A percentile compares a stretch with the other conserved stretches of the same genome.
phyloP scores from a whole-genome alignment of 1,284 basidiomycete genomes.

The Kwoniella shivajii region DNA sequence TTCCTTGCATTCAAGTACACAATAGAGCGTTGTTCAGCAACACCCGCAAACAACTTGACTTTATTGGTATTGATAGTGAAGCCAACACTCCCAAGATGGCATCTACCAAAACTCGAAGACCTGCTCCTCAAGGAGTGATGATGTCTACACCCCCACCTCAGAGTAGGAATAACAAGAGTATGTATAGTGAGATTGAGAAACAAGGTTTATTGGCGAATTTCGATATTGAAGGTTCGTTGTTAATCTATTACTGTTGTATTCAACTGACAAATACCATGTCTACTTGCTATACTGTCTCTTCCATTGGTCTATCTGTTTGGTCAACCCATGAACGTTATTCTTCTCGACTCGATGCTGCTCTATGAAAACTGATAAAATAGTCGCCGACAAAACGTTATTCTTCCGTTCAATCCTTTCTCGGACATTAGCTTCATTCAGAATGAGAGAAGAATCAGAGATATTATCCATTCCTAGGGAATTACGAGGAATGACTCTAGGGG shows the following conservation, averaged over 20 bases:
- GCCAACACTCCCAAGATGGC: too few species aligned
- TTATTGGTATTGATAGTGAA: too few species aligned
- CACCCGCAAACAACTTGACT: too few species aligned
- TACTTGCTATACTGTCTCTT: too few species aligned
- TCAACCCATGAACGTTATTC: background rate
- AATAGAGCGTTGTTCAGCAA: too few species aligned
- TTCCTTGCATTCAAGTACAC: too few species aligned
- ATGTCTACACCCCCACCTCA: conserved; percentile 20
- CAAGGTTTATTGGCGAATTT: conserved; percentile 52
- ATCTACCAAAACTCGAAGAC: conserved; percentile 13
- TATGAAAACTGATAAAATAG: too few species aligned
- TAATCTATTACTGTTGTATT: background rate
- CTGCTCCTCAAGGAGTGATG: conserved; percentile 4
- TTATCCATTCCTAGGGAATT: conserved; percentile 49
- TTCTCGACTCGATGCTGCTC: background rate
- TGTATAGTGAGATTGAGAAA: conserved; percentile 32
- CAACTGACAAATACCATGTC: too few species aligned
- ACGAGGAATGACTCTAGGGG: conserved; percentile 46
- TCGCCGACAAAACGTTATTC: conserved; percentile 36
- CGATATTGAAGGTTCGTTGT: conserved; percentile 51
- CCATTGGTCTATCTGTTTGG: background rate
- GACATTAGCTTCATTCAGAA: conserved; percentile 41
- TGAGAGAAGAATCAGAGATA: conserved; percentile 51
- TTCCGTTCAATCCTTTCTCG: conserved; percentile 39
- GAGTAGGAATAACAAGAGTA: conserved; percentile 9